These are phyloP conservation scores for Leccinum boreale DNA, from an alignment of 768 basidiomycete species.

Conservation along the genomic window DNA sequence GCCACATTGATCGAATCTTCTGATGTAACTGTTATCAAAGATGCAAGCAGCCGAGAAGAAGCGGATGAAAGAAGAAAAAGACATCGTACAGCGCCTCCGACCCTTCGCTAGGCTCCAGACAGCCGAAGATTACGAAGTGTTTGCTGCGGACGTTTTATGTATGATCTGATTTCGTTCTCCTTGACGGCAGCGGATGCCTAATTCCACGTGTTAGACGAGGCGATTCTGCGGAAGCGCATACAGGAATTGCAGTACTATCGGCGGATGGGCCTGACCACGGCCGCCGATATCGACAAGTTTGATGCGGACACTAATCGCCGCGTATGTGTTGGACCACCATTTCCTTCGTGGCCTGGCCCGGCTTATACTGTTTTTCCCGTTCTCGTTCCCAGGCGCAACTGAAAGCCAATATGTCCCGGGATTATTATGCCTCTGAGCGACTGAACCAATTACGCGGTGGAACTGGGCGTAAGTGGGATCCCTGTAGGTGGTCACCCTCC, in stretches of 20 bases:
- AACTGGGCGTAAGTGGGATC: constrained; percentile 40
- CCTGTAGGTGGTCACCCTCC: background rate
- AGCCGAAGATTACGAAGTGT: constrained; percentile 85
- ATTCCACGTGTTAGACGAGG: constrained; percentile 62
- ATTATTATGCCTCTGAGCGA: constrained; percentile 54
- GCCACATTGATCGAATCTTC: background rate
- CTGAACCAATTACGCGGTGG: constrained; percentile 44
- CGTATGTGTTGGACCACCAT: constrained; percentile 40
- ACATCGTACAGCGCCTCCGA: constrained; percentile 83
- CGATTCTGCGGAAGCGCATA: constrained; percentile 81
- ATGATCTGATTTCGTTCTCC: constrained; percentile 35
- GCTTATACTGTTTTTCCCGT: background rate
- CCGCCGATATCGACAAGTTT: constrained; percentile 90
- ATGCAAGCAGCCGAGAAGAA: constrained; percentile 92
- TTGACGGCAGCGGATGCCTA: background rate
- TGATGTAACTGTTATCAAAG: constrained; percentile 38
- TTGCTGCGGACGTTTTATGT: constrained; percentile 90
- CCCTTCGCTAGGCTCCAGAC: constrained; percentile 91
- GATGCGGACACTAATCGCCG: constrained; percentile 70
- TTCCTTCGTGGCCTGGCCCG: background rate
- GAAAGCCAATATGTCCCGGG: constrained; percentile 55
- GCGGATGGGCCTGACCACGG: constrained; percentile 75
- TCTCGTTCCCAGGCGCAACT: constrained; percentile 50
- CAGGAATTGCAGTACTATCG: constrained; percentile 90
- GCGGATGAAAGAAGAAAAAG: constrained; percentile 84